Percentiles rank a stretch among this genome's conserved stretches.
Conservation (phyloP, 2,329 filamentous ascomycete species). For the Arthrobotrys iridis region DNA sequence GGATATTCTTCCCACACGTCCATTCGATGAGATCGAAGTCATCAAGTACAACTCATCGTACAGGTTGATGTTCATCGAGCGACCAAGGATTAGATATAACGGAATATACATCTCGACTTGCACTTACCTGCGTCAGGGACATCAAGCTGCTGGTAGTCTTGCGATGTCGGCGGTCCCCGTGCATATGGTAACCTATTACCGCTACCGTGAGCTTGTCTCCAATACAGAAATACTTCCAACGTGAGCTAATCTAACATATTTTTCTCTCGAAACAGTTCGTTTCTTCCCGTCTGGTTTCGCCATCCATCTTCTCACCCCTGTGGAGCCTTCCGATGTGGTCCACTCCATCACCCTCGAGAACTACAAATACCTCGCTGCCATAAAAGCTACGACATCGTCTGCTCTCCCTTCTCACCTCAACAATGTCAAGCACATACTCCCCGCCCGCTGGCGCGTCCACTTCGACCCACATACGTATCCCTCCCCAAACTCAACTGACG, state of each 20-base stretch:
- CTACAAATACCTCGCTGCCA: conserved; percentile 70
- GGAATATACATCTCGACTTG: conserved; percentile 97
- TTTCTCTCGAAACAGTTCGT: conserved; percentile 66
- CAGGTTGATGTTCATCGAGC: conserved; percentile 52
- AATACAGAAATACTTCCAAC: not conserved
- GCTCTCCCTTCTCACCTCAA: conserved; percentile 59
- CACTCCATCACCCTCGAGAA: conserved; percentile 72
- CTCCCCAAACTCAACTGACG: conserved; percentile 56
- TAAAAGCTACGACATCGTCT: conserved; percentile 60
- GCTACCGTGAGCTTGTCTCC: conserved; percentile 69
- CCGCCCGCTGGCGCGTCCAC: conserved; percentile 72
- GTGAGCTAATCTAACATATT: not conserved
- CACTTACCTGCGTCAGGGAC: conserved; percentile 89
- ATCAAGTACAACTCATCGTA: conserved; percentile 54
- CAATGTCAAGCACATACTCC: conserved; percentile 64
- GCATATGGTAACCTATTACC: conserved; percentile 97
- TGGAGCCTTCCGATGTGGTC: conserved; percentile 86
- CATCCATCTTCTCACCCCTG: conserved; percentile 81
- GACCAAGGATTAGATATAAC: conserved; percentile 87
- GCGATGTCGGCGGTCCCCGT: conserved; percentile 80
- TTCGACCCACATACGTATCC: conserved; percentile 64
- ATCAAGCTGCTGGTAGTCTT: conserved; percentile 73
- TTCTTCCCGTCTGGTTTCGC: conserved; percentile 90
- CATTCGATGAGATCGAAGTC: conserved; percentile 60
- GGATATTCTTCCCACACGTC: conserved; percentile 58